These are phyloP conservation scores for Citrus glauca DNA, from an alignment of 345 rosid species.

Conservation along the genomic window DNA sequence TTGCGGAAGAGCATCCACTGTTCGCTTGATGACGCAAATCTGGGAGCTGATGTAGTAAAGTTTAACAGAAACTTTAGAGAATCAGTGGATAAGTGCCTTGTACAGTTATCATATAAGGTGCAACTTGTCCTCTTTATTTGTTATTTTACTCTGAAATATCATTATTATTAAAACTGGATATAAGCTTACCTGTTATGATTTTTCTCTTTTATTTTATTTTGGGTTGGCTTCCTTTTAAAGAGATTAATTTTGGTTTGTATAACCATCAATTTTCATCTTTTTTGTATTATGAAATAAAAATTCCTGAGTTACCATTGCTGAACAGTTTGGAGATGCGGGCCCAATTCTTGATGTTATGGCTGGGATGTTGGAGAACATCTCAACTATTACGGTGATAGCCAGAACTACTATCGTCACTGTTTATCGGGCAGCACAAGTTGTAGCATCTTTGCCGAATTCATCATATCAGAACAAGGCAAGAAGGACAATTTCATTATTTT, in stretches of 20 bases:
- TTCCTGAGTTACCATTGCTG: constrained; percentile 19
- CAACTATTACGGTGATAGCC: constrained; percentile 64
- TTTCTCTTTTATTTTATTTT: constrained; percentile 6
- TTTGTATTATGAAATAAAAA: constrained; percentile 6
- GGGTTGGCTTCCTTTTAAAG: constrained; percentile 3
- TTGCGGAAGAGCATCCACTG: constrained; percentile 83
- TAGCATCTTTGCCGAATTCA: constrained; percentile 78
- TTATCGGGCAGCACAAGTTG: constrained; percentile 93
- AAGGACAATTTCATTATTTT: neutral
- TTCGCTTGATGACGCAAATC: constrained; percentile 65
- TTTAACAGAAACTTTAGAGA: constrained; percentile 57
- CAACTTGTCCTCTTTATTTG: constrained; percentile 10
- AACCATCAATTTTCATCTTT: constrained; percentile 3
- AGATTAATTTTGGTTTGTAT: neutral
- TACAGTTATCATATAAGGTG: constrained; percentile 68
- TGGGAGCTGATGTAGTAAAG: constrained; percentile 53
- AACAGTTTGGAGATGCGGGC: constrained; percentile 93
- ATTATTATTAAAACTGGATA: neutral
- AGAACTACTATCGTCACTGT: constrained; percentile 73
- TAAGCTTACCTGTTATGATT: neutral
- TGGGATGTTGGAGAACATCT: constrained; percentile 82
- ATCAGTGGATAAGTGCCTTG: constrained; percentile 85
- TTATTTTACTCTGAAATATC: neutral
- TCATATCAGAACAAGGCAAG: constrained; percentile 81
- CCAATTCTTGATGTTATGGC: constrained; percentile 91